Base-by-base conservation (phyloP, 1,284 basidiomycete species). In the Veloporphyrellus conicus region DNA sequence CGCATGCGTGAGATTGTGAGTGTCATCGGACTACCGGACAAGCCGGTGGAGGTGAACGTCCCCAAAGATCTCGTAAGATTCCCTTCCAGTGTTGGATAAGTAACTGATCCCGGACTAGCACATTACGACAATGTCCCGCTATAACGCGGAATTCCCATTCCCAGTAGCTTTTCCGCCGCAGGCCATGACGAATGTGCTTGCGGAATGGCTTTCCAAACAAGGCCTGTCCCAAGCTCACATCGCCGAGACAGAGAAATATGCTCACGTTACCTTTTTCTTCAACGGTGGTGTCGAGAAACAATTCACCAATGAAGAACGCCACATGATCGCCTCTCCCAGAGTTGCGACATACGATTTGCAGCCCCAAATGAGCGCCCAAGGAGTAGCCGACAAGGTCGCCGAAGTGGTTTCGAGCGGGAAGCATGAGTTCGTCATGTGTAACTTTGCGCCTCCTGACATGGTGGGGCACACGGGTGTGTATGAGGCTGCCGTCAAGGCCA, bases 231-330 rank as follows among this genome's bases (percentile, higher is more conserved):
- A 94, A 64, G 84, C 84, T 8, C 91, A 94, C 63, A 81, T 94
- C 50, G 91, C 90, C 80, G 91, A 94, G 68, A 94, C 92, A 4
- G 92, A 94, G 67, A 94, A 95, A 70, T 95, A 93, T 68, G 90
- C 91, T 1, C 92, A 94, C 64, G 89, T 95, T 52, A 95, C 92
- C 0, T 94, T 94, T 76, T 95, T 95, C 80, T 94, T 95, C 79
- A 94, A 94, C 69, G 91, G 92, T 22, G 92, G 91, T 51, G 83
- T 91, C 35, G 92, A 94, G 74, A 90, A 92, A 66, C 87, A 93
- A 60, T 94, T 89, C 68, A 73, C 80, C 15, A 69, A 73, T n/a
- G 91, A 93, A 67, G 82, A 88, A 58, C 77, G 92, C n/a, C 73
- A 82, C 64, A 84, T 95, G 87, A 83, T 94, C 50, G 80, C 88